Evolutionary conservation across 163 green algal species (phyloP).

Genomic region (Chloromonas sp.): DNA sequence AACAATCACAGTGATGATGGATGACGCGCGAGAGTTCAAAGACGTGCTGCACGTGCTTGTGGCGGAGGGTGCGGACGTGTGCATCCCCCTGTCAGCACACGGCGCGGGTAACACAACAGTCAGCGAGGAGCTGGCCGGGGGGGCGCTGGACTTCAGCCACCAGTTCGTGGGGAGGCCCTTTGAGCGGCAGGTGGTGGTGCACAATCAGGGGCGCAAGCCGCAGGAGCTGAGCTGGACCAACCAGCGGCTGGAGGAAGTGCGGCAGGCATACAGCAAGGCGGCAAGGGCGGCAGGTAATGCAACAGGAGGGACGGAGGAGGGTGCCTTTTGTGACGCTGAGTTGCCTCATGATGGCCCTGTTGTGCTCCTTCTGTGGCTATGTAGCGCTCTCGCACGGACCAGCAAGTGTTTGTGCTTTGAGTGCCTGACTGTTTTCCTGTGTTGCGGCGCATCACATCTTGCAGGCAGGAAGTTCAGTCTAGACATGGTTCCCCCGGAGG

Average conservation of each 20-base stretch:
- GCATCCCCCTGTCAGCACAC: constrained; percentile 49
- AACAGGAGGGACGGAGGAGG: no score
- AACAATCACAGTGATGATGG: constrained; percentile 35
- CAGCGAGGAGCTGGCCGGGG: constrained; percentile 42
- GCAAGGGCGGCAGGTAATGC: constrained; percentile 4
- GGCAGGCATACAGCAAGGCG: constrained; percentile 30
- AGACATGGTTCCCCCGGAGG: constrained; percentile 32
- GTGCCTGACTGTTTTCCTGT: no score
- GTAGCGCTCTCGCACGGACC: no score
- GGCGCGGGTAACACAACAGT: constrained; percentile 56
- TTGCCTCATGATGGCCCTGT: no score
- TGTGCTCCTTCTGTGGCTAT: no score
- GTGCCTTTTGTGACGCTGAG: no score
- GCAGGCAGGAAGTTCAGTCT: constrained; percentile 49
- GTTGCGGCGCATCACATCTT: not conserved
- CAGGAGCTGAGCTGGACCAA: constrained; percentile 36
- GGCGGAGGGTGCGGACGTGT: constrained; percentile 60
- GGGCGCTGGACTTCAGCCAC: constrained; percentile 54
- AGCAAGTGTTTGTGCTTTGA: no score
- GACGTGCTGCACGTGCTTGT: constrained; percentile 74
- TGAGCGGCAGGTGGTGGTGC: constrained; percentile 38
- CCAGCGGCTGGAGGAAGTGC: constrained; percentile 28
- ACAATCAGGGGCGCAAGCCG: constrained; percentile 54
- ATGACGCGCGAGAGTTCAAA: constrained; percentile 40
- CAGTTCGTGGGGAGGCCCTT: constrained; percentile 65